Conservation (phyloP, 2,329 filamentous ascomycete species). For the Talaromyces sp. region DNA sequence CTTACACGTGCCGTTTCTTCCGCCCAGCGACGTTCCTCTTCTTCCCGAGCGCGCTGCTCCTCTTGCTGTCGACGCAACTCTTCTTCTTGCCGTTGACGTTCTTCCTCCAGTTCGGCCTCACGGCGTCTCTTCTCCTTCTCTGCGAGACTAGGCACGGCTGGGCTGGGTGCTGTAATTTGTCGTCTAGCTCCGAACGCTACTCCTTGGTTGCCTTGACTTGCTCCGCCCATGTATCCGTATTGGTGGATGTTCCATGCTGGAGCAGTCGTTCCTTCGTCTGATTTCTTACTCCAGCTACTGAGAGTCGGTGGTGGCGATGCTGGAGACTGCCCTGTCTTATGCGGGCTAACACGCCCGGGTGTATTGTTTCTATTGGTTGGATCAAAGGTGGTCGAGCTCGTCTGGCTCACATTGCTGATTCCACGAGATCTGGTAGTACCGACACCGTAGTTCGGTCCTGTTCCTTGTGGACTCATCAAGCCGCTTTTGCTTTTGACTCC, state of each 20-base stretch:
- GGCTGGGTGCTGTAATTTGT: conserved; percentile 83
- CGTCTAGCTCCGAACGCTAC: conserved; percentile 87
- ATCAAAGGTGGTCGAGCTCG: conserved; percentile 42
- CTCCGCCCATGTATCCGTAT: conserved; percentile 97
- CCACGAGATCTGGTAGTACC: conserved; percentile 12
- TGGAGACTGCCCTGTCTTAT: conserved; percentile 41
- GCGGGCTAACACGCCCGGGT: conserved; percentile 58
- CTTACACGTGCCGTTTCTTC: conserved; percentile 46
- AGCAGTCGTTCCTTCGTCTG: conserved; percentile 73
- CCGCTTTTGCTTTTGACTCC: conserved; percentile 65
- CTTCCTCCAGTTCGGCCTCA: conserved; percentile 56
- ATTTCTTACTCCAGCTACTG: conserved; percentile 86
- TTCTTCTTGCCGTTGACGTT: conserved; percentile 47
- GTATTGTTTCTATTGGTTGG: conserved; percentile 33
- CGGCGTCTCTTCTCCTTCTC: conserved; percentile 73
- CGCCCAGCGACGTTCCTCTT: conserved; percentile 48
- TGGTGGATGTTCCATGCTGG: conserved; percentile 99
- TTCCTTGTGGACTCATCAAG: conserved; percentile 63
- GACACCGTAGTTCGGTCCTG: conserved; percentile 43
- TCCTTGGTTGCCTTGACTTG: conserved; percentile 91
- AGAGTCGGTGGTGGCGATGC: conserved; percentile 51
- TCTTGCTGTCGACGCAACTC: conserved; percentile 48
- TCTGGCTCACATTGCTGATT: conserved; percentile 37
- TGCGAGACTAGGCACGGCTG: conserved; percentile 72
- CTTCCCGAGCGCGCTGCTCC: conserved; percentile 43